A percentile compares a stretch with the other conserved stretches of the same genome.
Evolutionary conservation across 768 basidiomycete genomes (phyloP).

Genomic region (Leucosporidium creatinivorum): DNA sequence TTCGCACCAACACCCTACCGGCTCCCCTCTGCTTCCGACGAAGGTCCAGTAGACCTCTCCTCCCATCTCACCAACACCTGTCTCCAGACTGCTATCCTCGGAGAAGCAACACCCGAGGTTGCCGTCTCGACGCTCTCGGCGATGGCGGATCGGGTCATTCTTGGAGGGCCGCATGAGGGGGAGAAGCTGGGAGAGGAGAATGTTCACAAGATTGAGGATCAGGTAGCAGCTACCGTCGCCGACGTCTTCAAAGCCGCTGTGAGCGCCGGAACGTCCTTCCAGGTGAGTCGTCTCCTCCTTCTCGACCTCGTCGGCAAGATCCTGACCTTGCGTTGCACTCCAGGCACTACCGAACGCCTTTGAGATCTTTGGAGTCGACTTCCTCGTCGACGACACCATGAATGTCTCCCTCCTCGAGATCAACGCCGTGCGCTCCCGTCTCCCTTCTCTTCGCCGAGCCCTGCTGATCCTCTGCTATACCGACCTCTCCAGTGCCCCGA

Average conservation of each 20-base stretch:
- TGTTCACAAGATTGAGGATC: conserved; percentile 52
- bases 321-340: background rate
- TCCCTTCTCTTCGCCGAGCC: background rate
- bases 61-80: conserved; percentile 91
- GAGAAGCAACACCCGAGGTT: conserved; percentile 48
- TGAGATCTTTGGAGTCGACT: conserved; percentile 91
- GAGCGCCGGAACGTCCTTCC: conserved; percentile 70
- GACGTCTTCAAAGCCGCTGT: conserved; percentile 82
- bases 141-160: conserved; percentile 40
- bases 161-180: conserved; percentile 10
- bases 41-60: conserved; percentile 47
- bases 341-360: conserved; percentile 85
- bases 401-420: conserved; percentile 76
- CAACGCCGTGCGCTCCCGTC: conserved; percentile 59
- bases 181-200: conserved; percentile 43
- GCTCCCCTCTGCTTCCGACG: conserved; percentile 42
- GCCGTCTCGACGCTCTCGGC: conserved; percentile 46
- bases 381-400: conserved; percentile 54
- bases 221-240: conserved; percentile 59
- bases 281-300: conserved; percentile 49
- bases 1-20: conserved; percentile 72
- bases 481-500: conserved; percentile 52
- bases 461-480: background rate
- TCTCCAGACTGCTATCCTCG: conserved; percentile 61
- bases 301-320: background rate